phyloP scores from a whole-genome alignment of 345 rosid species.

The Aegle marmelos region DNA sequence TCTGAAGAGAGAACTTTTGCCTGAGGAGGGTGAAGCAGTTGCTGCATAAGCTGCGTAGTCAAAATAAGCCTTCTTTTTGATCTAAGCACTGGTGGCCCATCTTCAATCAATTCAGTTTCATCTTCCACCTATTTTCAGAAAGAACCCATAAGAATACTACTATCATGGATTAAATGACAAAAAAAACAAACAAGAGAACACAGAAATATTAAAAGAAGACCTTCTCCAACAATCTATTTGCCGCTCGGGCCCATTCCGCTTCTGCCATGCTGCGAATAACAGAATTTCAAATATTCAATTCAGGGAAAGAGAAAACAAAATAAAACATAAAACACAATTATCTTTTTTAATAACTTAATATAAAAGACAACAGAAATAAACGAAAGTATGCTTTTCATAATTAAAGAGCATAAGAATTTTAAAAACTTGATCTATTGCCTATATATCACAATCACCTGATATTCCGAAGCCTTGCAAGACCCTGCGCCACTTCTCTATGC shows the following conservation, averaged over 20 bases:
- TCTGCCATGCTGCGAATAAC: slow-evolving; percentile 61
- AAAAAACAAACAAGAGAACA: not conserved
- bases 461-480: slow-evolving; percentile 44
- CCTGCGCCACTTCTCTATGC: slow-evolving; percentile 58
- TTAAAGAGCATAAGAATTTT: not conserved
- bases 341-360: not conserved
- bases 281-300: not conserved
- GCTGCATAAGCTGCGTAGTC: slow-evolving; percentile 85
- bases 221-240: slow-evolving; percentile 68
- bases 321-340: not conserved
- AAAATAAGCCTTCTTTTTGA: slow-evolving; percentile 75
- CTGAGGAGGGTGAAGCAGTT: slow-evolving; percentile 52
- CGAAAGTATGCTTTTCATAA: not conserved
- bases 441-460: slow-evolving; percentile 50
- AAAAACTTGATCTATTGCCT: not conserved
- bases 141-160: slow-evolving; percentile 12
- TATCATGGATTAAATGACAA: not conserved
- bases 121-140: slow-evolving; percentile 56
- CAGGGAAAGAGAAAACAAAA: not conserved
- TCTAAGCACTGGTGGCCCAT: slow-evolving; percentile 39
- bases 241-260: slow-evolving; percentile 61
- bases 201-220: slow-evolving; percentile 33
- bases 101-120: slow-evolving; percentile 48
- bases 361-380: not conserved
- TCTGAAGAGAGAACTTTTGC: slow-evolving; percentile 48